A percentile compares a stretch with the other conserved stretches of the same genome.
These are phyloP conservation scores for Epithemia pelagica DNA, from an alignment of 108 stramenopile species.

Conservation along the genomic window DNA sequence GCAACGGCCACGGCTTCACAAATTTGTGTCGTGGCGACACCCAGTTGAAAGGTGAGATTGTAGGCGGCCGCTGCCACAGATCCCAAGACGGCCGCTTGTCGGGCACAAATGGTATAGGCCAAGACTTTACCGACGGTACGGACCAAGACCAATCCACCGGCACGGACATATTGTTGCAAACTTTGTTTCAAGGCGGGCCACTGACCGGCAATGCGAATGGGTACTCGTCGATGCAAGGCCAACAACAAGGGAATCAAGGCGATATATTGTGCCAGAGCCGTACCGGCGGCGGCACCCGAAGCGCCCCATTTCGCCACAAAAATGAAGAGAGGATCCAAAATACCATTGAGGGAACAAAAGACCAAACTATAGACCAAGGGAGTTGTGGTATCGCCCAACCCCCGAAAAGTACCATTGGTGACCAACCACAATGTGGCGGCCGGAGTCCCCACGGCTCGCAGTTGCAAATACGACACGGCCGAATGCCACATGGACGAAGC, in stretches of 20 bases:
- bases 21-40: constrained; percentile 91
- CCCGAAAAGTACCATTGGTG: constrained; percentile 90
- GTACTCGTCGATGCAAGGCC: constrained; percentile 59
- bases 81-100: constrained; percentile 77
- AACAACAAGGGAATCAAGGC: constrained; percentile 74
- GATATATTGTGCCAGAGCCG: constrained; percentile 77
- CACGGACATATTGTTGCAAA: constrained; percentile 61
- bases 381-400: constrained; percentile 85
- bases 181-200: constrained; percentile 36
- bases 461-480: constrained; percentile 71
- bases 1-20: constrained; percentile 84
- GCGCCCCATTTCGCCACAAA: constrained; percentile 77
- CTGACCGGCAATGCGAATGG: constrained; percentile 61
- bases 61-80: constrained; percentile 83
- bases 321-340: constrained; percentile 86
- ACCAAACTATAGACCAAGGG: constrained; percentile 74
- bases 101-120: constrained; percentile 82
- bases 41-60: constrained; percentile 88
- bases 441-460: constrained; percentile 80
- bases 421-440: constrained; percentile 90
- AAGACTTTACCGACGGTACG: constrained; percentile 83
- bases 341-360: constrained; percentile 74
- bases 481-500: constrained; percentile 73
- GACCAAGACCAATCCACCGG: constrained; percentile 71
- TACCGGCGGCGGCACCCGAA: constrained; percentile 87